Evolutionary conservation across 164 flowering plant species (phyloP), one percentile per base, ranked within the genome.

Genomic region (Buxus sempervirens): DNA sequence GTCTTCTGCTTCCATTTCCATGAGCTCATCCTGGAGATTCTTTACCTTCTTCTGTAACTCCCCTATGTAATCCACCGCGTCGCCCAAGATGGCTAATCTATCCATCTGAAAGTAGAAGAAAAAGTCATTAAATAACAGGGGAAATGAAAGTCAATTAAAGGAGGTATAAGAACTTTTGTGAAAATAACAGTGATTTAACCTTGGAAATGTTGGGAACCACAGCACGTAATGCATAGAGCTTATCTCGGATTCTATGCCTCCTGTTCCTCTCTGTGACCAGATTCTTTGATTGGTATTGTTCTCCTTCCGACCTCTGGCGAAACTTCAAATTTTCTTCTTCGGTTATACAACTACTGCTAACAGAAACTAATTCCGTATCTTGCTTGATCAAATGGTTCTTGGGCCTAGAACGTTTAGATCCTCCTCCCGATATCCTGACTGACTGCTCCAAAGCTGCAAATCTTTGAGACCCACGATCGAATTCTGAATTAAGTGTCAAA

Each of bases 161-260:
- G n/a, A n/a, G n/a, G n/a, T n/a, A n/a, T n/a, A n/a, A n/a, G n/a
- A n/a, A n/a, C n/a, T n/a, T n/a, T 32, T 32, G 38, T 32, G 38
- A 32, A n/a, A 32, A 32, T 45, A 45, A 45, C 51, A 45, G 51
- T 45, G 12, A 45, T 10, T 41, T 14, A 42, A 86, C 90, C 87
- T 88, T 88, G 64, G 88, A 60, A 71, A 88, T 88, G 15, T 82
- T 86, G 16, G 93, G 93, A 55, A 88, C 93, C 21, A 86, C 42
- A 59, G 93, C 72, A 2, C 93, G 86, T 22, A 88, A 78, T 27
- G 78, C 58, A 58, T 63, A 77, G 27, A 83, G 79, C 23, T 80
- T 78, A 9, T 76, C 73, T 60, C 75, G 79, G 26, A 88, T 84
- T 75, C 73, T 78, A 42, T 63, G 70, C 72, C 93, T 82, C 48